Base-by-base conservation (phyloP, 192 early-diverging fungal genomes). In the Pilobolus umbonatus region DNA sequence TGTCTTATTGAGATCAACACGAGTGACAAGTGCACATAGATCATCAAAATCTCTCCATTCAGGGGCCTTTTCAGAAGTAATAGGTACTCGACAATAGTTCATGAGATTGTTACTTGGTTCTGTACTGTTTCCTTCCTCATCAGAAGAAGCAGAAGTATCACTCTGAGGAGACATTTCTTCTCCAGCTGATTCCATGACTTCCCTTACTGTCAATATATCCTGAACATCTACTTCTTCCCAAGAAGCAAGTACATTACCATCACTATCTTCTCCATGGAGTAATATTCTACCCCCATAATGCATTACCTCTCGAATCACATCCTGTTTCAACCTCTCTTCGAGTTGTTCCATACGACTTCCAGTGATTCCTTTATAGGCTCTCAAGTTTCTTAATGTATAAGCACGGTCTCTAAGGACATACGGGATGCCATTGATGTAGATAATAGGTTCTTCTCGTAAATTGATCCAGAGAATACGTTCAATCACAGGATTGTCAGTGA, bases 401-500 rank as follows among this genome's bases (percentile, higher is more conserved):
- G 59, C 73, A 35, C 73, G 55, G 50, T 85, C 82, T 15, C 84
- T 62, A 4, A 85, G 69, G 2, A 85, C 84, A 53, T 85, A 81
- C 8, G 84, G 82, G 19, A 79, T 65, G 6, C 79, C 80, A 59
- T 83, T 82, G 47, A 85, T 71, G 61, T 85, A 85, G 8, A 82
- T 79, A 17, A 85, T 70, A 9, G 84, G 84, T 45, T 85, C 84
- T 57, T 85, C 84, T 29, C 84, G 69, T 9, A 84, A 55, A 50
- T 85, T 85, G 40, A 83, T 85, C 80, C 80, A 82, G 9, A 81
- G 51, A 17, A 83, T 62, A n/a, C 52, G 57, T 26, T 59, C 60
- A 38, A 38, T 42, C 2, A 3, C 22, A 15, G 58, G 58, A n/a
- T 29, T 39, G 29, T 61, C 52, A 6, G 22, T 46, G 15, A 60